Conservation (phyloP, 2,329 filamentous ascomycete genomes). For the Cytospora leucostoma region DNA sequence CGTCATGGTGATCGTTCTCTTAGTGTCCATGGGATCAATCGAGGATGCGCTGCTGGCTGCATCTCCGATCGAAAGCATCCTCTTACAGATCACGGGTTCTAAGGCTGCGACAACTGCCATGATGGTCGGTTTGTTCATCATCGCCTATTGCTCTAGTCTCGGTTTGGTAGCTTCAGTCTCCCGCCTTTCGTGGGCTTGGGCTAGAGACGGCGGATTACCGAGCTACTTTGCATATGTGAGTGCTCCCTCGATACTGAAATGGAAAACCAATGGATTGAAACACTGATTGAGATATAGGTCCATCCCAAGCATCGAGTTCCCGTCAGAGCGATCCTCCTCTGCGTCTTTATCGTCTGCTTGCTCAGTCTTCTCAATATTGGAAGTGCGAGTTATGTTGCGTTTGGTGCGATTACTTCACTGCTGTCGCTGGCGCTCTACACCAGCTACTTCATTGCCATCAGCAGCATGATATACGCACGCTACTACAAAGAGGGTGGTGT, state of each 20-base stretch:
- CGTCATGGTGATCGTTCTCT: conserved; percentile 43
- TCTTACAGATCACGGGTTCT: conserved; percentile 43
- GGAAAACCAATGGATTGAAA: too few relatives aligned
- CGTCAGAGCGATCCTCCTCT: conserved; percentile 40
- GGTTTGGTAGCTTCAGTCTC: conserved; percentile 48
- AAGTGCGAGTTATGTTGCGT: conserved; percentile 38
- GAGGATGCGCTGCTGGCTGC: conserved; percentile 35
- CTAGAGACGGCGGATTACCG: conserved; percentile 44
- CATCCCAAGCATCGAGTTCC: conserved; percentile 39
- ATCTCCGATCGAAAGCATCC: conserved; percentile 46
- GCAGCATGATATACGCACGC: conserved; percentile 24
- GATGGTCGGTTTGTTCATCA: conserved; percentile 40
- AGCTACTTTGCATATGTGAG: conserved; percentile 21
- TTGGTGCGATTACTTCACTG: conserved; percentile 42
- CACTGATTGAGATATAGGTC: conserved; percentile 22
- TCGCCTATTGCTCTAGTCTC: conserved; percentile 43
- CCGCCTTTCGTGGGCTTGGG: conserved; percentile 51
- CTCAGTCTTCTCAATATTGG: conserved; percentile 44
- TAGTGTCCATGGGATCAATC: conserved; percentile 46
- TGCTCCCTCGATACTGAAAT: too few relatives aligned
- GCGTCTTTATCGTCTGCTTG: conserved; percentile 36
- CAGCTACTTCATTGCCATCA: conserved; percentile 25
- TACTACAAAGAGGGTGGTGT: background rate
- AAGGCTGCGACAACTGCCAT: conserved; percentile 44
- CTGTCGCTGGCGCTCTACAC: conserved; percentile 31